These are phyloP conservation scores for Staphylotrichum longicolle DNA, from an alignment of 495 filamentous ascomycete genomes.

Conservation along the genomic window DNA sequence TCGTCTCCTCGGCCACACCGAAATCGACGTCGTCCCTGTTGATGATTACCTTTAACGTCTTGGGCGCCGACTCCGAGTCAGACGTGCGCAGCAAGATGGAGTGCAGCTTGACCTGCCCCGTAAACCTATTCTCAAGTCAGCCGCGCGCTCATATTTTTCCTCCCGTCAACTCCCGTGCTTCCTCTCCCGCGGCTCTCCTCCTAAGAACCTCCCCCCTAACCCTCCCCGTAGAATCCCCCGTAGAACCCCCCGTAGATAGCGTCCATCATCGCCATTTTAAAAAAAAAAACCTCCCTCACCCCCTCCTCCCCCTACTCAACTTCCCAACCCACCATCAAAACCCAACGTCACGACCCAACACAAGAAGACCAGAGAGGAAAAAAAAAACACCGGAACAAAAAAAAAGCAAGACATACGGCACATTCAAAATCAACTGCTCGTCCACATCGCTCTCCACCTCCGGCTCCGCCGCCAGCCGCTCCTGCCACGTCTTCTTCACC, in stretches of 20 bases:
- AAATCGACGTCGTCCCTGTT: constrained; percentile 91
- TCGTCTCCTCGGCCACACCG: constrained; percentile 61
- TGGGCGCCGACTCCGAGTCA: constrained; percentile 66
- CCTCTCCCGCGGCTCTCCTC: no score
- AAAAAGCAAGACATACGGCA: constrained; percentile 67
- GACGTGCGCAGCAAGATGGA: constrained; percentile 80
- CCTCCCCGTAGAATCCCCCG: no score
- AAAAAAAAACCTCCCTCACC: background rate
- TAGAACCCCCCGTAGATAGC: no score
- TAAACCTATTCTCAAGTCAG: constrained; percentile 61
- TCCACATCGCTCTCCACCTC: constrained; percentile 83
- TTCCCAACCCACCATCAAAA: background rate
- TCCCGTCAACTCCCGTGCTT: no score
- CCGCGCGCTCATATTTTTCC: no score
- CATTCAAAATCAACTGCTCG: constrained; percentile 86
- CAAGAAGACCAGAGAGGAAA: constrained; percentile 12
- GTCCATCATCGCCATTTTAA: no score
- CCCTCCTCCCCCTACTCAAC: background rate
- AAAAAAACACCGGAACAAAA: constrained; percentile 1
- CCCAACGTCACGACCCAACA: background rate
- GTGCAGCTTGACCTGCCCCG: constrained; percentile 88
- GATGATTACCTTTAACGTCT: constrained; percentile 76
- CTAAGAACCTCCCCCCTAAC: no score
- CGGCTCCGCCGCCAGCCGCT: constrained; percentile 66
- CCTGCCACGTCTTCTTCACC: constrained; percentile 85